Base-by-base conservation (phyloP, 306 rosid genomes). In the Oxytropis ochrocephala region DNA sequence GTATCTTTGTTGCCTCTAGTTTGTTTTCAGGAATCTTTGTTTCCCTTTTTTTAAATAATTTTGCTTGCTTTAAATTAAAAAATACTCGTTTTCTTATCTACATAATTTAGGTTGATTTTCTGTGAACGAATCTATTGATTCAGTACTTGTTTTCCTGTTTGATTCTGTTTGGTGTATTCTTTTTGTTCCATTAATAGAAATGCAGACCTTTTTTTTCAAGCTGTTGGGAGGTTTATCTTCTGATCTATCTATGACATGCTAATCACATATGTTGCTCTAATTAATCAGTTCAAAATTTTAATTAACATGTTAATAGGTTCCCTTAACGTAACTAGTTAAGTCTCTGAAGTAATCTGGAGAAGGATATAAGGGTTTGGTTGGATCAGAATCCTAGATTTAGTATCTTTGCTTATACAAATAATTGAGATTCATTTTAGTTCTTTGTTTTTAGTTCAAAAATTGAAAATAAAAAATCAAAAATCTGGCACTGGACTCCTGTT, bases 1-100 rank as follows among this genome's bases (percentile, higher is more conserved):
- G 70, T 81, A 75, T 51, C 79, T 79, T 79, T 84, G 85, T 75
- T 84, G 80, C 73, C 78, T 90, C 82, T 84, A 79, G 67, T 78
- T 80, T 85, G 92, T 80, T 82, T 69, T 44, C 13, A 63, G 63
- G 89, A 83, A 88, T 78, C 75, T 78, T 58, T 39, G 11, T 72
- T 71, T 55, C 53, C 9, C 5, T 33, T 14, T 43, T n/a, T 36
- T 47, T 67, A 0, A 11, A 2, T 14, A 8, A 53, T 30, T 86
- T 84, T 53, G 29, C 30, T 59, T 50, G 48, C 59, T 44, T 27
- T 24, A 33, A n/a, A 58, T 53, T 24, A 1, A 43, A 24, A 21
- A 24, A 77, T 66, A 75, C n/a, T n/a, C 69, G 50, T 43, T 48
- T 67, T 50, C 30, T 70, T 50, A 33, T 63, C 55, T 76, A 63